Evolutionary conservation across 257 asterid species (phyloP), one percentile per base, ranked within the genome.

Genomic region (Forsythia viridissima): DNA sequence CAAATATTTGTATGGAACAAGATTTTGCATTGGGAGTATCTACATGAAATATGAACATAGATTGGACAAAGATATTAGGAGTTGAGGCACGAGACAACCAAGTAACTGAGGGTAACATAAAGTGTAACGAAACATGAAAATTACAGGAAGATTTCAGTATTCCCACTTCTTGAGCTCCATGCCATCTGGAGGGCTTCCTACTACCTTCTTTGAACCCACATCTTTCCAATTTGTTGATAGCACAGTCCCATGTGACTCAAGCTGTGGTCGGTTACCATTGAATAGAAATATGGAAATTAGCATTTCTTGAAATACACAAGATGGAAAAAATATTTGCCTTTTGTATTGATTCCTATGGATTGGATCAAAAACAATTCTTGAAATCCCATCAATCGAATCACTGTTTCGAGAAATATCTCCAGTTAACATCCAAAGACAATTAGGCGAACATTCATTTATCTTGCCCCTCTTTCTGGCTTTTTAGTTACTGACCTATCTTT

Each of bases 131-230:
- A 77, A 71, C 82, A 70, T 41, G 43, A 12, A 55, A 37, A 69
- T 44, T 68, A 34, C 61, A 75, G 37, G 4, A 77, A 61, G 13
- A 51, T 48, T 77, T 83, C 82, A 93, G 80, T 77, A 80, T 82
- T 94, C 97, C 93, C 97, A 93, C 75, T 93, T 94, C 90, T 87
- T 93, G 90, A 94, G 43, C 89, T 94, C 98, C 99, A 94, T 93
- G 82, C 99, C 99, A 75, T 94, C 99, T 0, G 99, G 98, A 11
- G 98, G 86, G 83, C 99, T 93, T 82, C 99, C 98, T 86, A 91
- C 96, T 0, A 94, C 96, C 90, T 91, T 91, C 90, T 94, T 93
- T 13, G 83, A 12, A 36, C 97, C 97, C 66, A 92, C 97, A 82
- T 93, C 97, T 80, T 93, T 93, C 98, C 98, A 93, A 76, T 93